These are phyloP conservation scores for Hygrophoropsis aurantiaca DNA, from an alignment of 768 basidiomycete species.

Conservation along the genomic window DNA sequence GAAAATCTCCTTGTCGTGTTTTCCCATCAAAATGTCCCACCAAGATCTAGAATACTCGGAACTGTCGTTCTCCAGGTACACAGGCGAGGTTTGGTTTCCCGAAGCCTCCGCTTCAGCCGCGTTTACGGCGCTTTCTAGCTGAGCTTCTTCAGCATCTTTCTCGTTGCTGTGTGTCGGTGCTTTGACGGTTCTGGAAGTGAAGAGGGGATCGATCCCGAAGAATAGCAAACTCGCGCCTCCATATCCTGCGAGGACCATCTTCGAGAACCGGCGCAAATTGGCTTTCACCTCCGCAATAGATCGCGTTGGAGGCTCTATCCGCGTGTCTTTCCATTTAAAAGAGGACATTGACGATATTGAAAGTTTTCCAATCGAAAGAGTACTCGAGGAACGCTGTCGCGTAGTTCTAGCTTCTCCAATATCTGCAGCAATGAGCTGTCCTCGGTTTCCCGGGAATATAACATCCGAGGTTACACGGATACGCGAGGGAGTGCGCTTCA, in stretches of 20 bases:
- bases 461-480: conserved; percentile 73
- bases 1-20: conserved; percentile 83
- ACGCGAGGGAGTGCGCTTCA: conserved; percentile 45
- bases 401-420: conserved; percentile 62
- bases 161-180: conserved; percentile 33
- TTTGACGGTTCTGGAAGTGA: conserved; percentile 24
- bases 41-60: conserved; percentile 62
- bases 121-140: conserved; percentile 64
- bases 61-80: conserved; percentile 17
- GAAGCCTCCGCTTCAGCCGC: conserved; percentile 69
- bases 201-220: conserved; percentile 60
- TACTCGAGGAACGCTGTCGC: conserved; percentile 28
- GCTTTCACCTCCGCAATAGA: conserved; percentile 56
- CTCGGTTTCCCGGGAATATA: conserved; percentile 62
- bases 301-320: conserved; percentile 22
- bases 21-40: conserved; percentile 82
- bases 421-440: conserved; percentile 78
- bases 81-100: conserved; percentile 30
- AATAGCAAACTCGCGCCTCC: conserved; percentile 81
- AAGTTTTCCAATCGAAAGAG: conserved; percentile 18
- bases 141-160: conserved; percentile 57
- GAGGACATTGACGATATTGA: conserved; percentile 29
- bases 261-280: conserved; percentile 76
- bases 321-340: conserved; percentile 20
- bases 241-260: conserved; percentile 82